Conservation (phyloP, 2,329 filamentous ascomycete species). For the Neospermospora avenae region DNA sequence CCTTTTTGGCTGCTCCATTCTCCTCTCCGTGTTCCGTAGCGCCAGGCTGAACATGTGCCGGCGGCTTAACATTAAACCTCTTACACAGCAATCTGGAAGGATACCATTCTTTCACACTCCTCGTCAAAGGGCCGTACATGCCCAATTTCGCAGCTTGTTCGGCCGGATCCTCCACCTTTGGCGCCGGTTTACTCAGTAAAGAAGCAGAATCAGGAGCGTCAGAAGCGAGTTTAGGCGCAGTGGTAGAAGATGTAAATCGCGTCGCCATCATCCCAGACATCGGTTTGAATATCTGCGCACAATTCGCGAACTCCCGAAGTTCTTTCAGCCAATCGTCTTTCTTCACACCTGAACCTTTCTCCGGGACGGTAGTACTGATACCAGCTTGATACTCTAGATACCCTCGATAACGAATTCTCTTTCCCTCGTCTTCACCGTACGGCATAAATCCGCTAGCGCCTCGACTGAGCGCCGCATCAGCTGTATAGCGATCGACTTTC, state of each 20-base stretch:
- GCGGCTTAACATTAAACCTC: constrained; percentile 82
- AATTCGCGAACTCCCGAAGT: constrained; percentile 68
- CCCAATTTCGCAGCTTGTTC: constrained; percentile 83
- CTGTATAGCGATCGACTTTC: constrained; percentile 62
- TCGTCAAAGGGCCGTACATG: constrained; percentile 90
- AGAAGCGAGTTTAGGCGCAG: constrained; percentile 40
- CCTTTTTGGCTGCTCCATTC: constrained; percentile 23
- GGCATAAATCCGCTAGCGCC: constrained; percentile 70
- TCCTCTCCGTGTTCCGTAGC: constrained; percentile 42
- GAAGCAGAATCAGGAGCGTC: constrained; percentile 36
- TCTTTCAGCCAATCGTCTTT: constrained; percentile 78
- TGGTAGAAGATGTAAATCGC: constrained; percentile 75
- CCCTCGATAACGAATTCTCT: constrained; percentile 73
- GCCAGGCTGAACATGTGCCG: constrained; percentile 58
- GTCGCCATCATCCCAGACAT: constrained; percentile 91
- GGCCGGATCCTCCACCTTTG: constrained; percentile 69
- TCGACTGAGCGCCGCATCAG: constrained; percentile 64
- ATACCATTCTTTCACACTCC: constrained; percentile 67
- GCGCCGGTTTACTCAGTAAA: constrained; percentile 46
- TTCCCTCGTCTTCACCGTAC: constrained; percentile 77
- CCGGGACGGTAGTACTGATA: constrained; percentile 54
- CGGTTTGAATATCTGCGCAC: constrained; percentile 81
- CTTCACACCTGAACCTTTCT: constrained; percentile 41
- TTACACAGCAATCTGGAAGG: constrained; percentile 89
- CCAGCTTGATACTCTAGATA: constrained; percentile 79